phyloP scores from a whole-genome alignment of 805 yeast species.

The Ogataea parapolymorpha region DNA sequence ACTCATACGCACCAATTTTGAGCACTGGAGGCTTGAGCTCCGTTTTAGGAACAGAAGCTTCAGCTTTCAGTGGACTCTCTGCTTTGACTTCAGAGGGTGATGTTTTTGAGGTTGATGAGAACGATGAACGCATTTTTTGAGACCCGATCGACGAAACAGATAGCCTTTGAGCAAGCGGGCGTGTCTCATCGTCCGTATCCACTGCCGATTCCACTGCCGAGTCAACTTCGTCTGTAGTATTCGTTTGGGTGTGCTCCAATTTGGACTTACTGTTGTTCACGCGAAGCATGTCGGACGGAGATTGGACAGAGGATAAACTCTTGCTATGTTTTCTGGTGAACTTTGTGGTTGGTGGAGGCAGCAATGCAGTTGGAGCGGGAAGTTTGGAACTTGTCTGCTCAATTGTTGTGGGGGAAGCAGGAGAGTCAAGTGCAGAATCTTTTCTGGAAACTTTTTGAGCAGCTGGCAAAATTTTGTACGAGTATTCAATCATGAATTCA shows the following conservation, averaged over 20 bases:
- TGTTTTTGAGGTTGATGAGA: slow-evolving; percentile 9
- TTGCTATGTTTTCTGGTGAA: slow-evolving; percentile 35
- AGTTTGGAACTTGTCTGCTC: slow-evolving; percentile 5
- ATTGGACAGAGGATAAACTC: slow-evolving; percentile 45
- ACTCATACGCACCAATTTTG: slow-evolving; percentile 10
- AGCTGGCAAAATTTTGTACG: slow-evolving; percentile 69
- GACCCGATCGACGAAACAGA: slow-evolving; percentile 7
- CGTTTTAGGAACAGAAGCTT: background rate
- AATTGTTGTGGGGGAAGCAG: background rate
- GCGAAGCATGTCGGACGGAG: slow-evolving; percentile 38
- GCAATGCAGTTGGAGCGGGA: background rate
- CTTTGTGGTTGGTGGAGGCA: slow-evolving; percentile 18
- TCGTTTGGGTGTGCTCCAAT: slow-evolving; percentile 5
- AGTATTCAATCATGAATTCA: slow-evolving; percentile 84
- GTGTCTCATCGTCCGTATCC: slow-evolving; percentile 23
- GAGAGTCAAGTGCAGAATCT: background rate
- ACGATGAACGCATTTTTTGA: slow-evolving; percentile 2
- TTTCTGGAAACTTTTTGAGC: slow-evolving; percentile 24
- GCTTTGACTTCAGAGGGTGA: slow-evolving; percentile 10
- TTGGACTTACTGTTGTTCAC: slow-evolving; percentile 20
- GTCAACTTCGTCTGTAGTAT: slow-evolving; percentile 24
- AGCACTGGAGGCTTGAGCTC: slow-evolving; percentile 13
- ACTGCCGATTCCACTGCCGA: slow-evolving; percentile 25
- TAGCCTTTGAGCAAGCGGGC: slow-evolving; percentile 9
- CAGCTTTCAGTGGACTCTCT: slow-evolving; percentile 1